Evolutionary conservation across 2,329 filamentous ascomycete genomes (phyloP), one percentile per base, ranked within the genome.

Genomic region (Monilinia polystroma): DNA sequence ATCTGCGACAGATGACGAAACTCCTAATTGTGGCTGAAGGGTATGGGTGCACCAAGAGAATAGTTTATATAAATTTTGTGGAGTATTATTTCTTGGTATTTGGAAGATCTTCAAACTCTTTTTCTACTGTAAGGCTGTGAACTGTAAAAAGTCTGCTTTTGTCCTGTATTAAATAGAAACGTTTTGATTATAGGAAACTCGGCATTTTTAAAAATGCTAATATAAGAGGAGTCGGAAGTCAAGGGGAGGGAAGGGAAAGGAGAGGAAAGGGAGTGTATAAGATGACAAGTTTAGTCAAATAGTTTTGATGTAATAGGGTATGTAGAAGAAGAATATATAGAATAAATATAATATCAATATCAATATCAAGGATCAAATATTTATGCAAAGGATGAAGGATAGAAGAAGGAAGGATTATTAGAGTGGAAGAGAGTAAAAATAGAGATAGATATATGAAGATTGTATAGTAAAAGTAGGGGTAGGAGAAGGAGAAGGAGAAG

Each of bases 61-160:
- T 54, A 26, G 49, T 23, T 18, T 23, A 43, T 41, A 20, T 51
- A 63, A 45, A 32, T 4, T 23, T 32, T 55, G 60, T 63, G 60
- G 60, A 63, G 60, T 56, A 23, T 29, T 7, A 5, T 62, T 51
- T 45, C 64, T 53, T 54, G 58, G 59, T 56, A 66, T 26, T 43
- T 65, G 57, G 26, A 54, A 54, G 47, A 54, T 55, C 6, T 63
- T 63, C 62, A 66, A 60, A 51, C 32, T 53, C 41, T 45, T 63
- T 63, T 41, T 65, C 23, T 29, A 32, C 20, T 63, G 35, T 55
- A 54, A 63, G 60, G 60, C 60, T 63, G 60, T 35, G 32, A 6
- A 35, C 14, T 47, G 18, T n/a, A 12, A 23, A 32, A 43, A 54
- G 47, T 52, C 26, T 47, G 41, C 32, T 56, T 38, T 64, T 57